Conservation (phyloP, 257 asterid genomes). For the Solanum medicagineum region DNA sequence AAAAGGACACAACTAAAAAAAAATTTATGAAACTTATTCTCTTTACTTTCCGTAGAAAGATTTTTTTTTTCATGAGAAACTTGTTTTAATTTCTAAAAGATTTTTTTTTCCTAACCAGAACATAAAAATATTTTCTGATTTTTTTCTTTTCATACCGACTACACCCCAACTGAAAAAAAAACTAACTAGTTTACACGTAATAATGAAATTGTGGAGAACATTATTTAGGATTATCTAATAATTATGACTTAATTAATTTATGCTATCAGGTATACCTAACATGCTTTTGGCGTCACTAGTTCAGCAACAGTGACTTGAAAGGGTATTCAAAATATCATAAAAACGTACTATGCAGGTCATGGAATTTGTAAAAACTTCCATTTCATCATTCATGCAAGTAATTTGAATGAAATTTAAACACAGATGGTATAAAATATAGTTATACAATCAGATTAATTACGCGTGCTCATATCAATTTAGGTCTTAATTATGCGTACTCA, state of each 20-base stretch:
- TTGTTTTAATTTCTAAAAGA: no score
- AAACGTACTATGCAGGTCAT: background rate
- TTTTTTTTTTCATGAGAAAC: no score
- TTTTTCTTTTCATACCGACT: background rate
- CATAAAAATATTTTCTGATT: background rate
- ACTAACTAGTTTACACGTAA: background rate
- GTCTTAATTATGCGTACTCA: no score
- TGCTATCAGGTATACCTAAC: background rate
- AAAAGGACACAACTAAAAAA: background rate
- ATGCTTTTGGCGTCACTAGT: no score
- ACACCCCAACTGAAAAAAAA: background rate
- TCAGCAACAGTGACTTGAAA: background rate
- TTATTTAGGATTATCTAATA: background rate
- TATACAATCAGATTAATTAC: background rate
- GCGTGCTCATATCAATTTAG: no score
- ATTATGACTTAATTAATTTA: background rate
- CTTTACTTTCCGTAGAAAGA: background rate
- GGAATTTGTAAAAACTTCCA: background rate
- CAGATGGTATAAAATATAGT: background rate
- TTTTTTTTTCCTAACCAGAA: background rate
- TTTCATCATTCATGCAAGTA: background rate
- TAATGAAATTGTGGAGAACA: background rate
- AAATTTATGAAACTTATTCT: background rate
- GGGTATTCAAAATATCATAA: background rate
- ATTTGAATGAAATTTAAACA: background rate